Conservation (phyloP, 768 basidiomycete genomes). For the Lentinula boryana region DNA sequence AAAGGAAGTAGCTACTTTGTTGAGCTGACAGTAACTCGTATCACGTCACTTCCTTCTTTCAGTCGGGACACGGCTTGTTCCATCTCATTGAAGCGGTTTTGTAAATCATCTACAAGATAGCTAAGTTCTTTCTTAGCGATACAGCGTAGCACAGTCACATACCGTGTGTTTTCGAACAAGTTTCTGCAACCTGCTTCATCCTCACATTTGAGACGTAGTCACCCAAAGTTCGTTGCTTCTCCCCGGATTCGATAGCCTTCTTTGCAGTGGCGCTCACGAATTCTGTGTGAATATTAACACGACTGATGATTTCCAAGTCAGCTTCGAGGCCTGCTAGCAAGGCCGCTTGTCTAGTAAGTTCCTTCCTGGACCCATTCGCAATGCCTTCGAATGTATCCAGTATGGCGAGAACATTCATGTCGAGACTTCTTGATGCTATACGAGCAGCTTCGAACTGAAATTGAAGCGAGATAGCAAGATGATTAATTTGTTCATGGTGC, state of each 20-base stretch:
- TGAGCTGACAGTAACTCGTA: slow-evolving; percentile 44
- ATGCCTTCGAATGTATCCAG: slow-evolving; percentile 66
- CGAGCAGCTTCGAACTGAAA: slow-evolving; percentile 66
- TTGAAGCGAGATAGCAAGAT: slow-evolving; percentile 45
- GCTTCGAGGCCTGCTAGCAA: slow-evolving; percentile 61
- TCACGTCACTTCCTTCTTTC: slow-evolving; percentile 51
- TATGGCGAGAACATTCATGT: slow-evolving; percentile 66
- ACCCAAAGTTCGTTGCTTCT: slow-evolving; percentile 61
- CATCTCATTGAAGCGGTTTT: slow-evolving; percentile 43
- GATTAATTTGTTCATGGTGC: slow-evolving; percentile 58
- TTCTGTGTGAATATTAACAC: slow-evolving; percentile 65
- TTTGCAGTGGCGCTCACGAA: slow-evolving; percentile 66
- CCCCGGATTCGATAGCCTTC: slow-evolving; percentile 67
- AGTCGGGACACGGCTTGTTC: slow-evolving; percentile 49
- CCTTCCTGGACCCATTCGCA: slow-evolving; percentile 45
- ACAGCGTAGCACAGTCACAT: slow-evolving; percentile 13
- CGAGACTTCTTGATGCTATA: slow-evolving; percentile 69
- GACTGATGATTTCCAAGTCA: slow-evolving; percentile 65
- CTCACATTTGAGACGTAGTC: slow-evolving; percentile 76
- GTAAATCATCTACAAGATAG: slow-evolving; percentile 47
- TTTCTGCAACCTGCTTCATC: slow-evolving; percentile 77
- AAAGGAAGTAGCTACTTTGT: slow-evolving; percentile 32
- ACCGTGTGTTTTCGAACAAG: slow-evolving; percentile 68
- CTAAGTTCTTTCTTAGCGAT: neutral
- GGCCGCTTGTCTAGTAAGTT: slow-evolving; percentile 60